Conservation (phyloP, 495 filamentous ascomycete species). For the Tetracladium marchalianum region DNA sequence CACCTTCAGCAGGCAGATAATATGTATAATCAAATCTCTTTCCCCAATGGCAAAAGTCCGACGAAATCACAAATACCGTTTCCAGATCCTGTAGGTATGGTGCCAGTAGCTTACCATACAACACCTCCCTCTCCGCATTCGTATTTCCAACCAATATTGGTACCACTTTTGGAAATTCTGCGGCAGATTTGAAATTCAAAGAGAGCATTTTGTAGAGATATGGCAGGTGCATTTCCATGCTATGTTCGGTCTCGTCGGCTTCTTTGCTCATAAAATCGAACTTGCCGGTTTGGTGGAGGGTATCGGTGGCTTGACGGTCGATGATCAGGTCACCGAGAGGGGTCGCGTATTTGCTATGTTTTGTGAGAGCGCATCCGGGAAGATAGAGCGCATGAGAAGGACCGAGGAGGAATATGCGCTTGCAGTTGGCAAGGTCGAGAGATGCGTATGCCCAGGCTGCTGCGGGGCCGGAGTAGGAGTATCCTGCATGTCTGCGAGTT, state of each 20-base stretch:
- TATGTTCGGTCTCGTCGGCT: conserved; percentile 83
- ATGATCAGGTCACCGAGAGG: conserved; percentile 74
- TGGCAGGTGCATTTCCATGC: conserved; percentile 92
- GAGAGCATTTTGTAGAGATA: conserved; percentile 82
- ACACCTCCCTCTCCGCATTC: conserved; percentile 50
- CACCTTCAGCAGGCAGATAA: conserved; percentile 41
- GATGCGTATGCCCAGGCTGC: conserved; percentile 93
- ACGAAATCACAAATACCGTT: conserved; percentile 79
- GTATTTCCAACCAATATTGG: conserved; percentile 87
- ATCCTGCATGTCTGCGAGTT: conserved; percentile 74
- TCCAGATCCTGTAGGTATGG: conserved; percentile 67
- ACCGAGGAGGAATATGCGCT: conserved; percentile 88
- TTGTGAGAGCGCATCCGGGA: conserved; percentile 64
- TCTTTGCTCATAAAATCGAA: conserved; percentile 66
- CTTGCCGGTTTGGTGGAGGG: conserved; percentile 49
- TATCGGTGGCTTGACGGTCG: conserved; percentile 54
- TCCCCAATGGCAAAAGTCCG: conserved; percentile 98
- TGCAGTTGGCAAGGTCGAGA: conserved; percentile 74
- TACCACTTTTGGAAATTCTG: conserved; percentile 61
- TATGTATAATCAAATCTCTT: conserved; percentile 76
- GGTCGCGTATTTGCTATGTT: conserved; percentile 67
- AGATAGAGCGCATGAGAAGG: conserved; percentile 88
- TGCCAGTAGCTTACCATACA: conserved; percentile 62
- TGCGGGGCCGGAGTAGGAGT: conserved; percentile 87
- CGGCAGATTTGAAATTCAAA: conserved; percentile 34